Evolutionary conservation across 2,329 filamentous ascomycete genomes (phyloP).

Genomic region (Talaromyces funiculosus): DNA sequence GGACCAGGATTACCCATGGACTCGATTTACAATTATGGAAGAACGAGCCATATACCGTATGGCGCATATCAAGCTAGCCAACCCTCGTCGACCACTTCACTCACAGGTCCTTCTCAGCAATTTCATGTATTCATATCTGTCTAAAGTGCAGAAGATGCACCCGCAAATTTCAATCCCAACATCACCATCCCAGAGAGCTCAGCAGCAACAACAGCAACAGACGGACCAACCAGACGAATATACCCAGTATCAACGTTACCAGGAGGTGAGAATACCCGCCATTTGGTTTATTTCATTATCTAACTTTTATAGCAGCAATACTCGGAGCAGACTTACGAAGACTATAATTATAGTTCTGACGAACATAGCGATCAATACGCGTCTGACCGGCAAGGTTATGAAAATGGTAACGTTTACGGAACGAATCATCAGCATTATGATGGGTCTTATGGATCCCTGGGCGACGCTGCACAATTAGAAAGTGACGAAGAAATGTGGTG

Average conservation of each 20-base stretch:
- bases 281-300: background rate
- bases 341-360: conserved; percentile 48
- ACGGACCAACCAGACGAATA: conserved; percentile 39
- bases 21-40: conserved; percentile 87
- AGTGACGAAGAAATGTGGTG: conserved; percentile 47
- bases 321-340: conserved; percentile 42
- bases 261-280: conserved; percentile 34
- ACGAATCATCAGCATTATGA: conserved; percentile 31
- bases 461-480: conserved; percentile 38
- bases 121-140: conserved; percentile 99
- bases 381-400: conserved; percentile 34
- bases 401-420: conserved; percentile 33
- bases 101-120: conserved; percentile 96
- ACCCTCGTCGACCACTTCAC: conserved; percentile 82
- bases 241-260: conserved; percentile 42
- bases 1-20: conserved; percentile 95
- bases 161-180: conserved; percentile 89
- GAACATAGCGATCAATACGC: conserved; percentile 30
- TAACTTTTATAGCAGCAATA: conserved; percentile 29
- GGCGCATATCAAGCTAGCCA: conserved; percentile 98
- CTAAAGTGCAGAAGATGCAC: conserved; percentile 98
- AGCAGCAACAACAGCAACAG: conserved; percentile 23
- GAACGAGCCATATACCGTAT: conserved; percentile 97
- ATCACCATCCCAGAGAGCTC: conserved; percentile 61
- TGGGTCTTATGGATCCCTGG: conserved; percentile 30